These are phyloP conservation scores for Priceomyces carsonii DNA, from an alignment of 805 yeast species.

Conservation along the genomic window DNA sequence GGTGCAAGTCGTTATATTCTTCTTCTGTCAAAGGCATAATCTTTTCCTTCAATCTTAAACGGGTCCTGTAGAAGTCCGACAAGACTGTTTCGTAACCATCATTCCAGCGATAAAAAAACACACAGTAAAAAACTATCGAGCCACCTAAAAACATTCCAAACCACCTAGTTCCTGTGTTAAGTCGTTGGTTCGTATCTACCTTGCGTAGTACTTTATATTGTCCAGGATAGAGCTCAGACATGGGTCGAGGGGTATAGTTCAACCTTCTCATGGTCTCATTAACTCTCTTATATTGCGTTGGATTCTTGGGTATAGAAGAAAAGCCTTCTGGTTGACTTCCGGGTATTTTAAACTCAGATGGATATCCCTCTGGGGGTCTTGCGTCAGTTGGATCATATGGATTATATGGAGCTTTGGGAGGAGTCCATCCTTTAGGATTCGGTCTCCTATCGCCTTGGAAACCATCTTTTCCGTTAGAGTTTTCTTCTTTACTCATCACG, in stretches of 20 bases:
- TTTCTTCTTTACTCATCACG: too few species aligned
- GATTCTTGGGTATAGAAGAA: slow-evolving; percentile 60
- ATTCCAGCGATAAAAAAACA: slow-evolving; percentile 82
- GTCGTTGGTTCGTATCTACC: slow-evolving; percentile 51
- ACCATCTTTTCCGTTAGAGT: too few species aligned
- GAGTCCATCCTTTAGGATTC: slow-evolving; percentile 77
- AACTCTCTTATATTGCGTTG: slow-evolving; percentile 66
- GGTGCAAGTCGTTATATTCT: slow-evolving; percentile 63
- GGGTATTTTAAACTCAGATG: slow-evolving; percentile 75
- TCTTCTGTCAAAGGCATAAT: slow-evolving; percentile 57
- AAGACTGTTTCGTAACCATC: slow-evolving; percentile 79
- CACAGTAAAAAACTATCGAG: slow-evolving; percentile 54
- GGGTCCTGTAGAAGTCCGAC: slow-evolving; percentile 63
- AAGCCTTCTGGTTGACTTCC: slow-evolving; percentile 57
- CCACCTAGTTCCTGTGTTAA: slow-evolving; percentile 60
- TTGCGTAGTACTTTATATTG: slow-evolving; percentile 70
- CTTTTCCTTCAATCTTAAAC: slow-evolving; percentile 55
- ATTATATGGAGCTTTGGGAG: slow-evolving; percentile 81
- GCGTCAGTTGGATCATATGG: slow-evolving; percentile 79
- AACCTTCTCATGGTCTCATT: slow-evolving; percentile 72
- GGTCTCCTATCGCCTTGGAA: slow-evolving; percentile 73
- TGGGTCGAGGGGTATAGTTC: slow-evolving; percentile 78
- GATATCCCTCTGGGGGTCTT: slow-evolving; percentile 83
- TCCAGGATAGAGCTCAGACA: slow-evolving; percentile 73
- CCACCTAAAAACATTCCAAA: slow-evolving; percentile 53